Percentiles rank a stretch among this genome's conserved stretches.
Evolutionary conservation across 2,329 filamentous ascomycete genomes (phyloP).

Genomic region (Talaromyces atroroseus): DNA sequence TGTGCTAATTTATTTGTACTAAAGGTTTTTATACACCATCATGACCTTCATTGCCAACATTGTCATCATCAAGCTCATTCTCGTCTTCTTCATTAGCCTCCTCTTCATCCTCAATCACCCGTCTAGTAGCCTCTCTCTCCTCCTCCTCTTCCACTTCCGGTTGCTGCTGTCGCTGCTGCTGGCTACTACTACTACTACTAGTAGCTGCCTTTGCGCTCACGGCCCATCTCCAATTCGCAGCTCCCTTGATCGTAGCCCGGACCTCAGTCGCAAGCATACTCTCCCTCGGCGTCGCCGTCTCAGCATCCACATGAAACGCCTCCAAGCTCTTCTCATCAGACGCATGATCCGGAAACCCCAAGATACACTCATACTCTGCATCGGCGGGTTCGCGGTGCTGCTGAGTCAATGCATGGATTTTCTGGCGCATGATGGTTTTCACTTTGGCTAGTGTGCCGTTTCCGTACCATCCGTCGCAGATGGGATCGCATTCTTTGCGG

Average conservation of each 20-base stretch:
- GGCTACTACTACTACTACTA: slow-evolving; percentile 16
- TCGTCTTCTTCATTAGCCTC: background rate
- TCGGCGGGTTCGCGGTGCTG: slow-evolving; percentile 27
- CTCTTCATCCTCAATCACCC: slow-evolving; percentile 19
- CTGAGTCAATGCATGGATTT: slow-evolving; percentile 62
- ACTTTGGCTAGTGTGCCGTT: slow-evolving; percentile 77
- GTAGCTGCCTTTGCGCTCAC: slow-evolving; percentile 26
- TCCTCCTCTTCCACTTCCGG: slow-evolving; percentile 19
- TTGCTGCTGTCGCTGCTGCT: slow-evolving; percentile 5
- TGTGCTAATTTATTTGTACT: background rate
- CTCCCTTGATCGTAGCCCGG: slow-evolving; percentile 28
- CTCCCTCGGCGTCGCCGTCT: slow-evolving; percentile 19
- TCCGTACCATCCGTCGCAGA: slow-evolving; percentile 75
- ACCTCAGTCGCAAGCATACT: slow-evolving; percentile 32
- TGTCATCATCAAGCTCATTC: slow-evolving; percentile 11
- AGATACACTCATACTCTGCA: slow-evolving; percentile 30
- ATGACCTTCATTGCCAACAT: background rate
- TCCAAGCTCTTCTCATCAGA: slow-evolving; percentile 16
- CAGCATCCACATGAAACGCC: slow-evolving; percentile 24
- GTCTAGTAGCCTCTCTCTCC: slow-evolving; percentile 13
- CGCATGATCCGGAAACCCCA: slow-evolving; percentile 35
- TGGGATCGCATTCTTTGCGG: slow-evolving; percentile 53
- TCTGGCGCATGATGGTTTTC: slow-evolving; percentile 81
- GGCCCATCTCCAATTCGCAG: slow-evolving; percentile 23
- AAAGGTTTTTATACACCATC: too few species aligned